Conservation (phyloP, 805 yeast genomes). For the Candida ortonii region DNA sequence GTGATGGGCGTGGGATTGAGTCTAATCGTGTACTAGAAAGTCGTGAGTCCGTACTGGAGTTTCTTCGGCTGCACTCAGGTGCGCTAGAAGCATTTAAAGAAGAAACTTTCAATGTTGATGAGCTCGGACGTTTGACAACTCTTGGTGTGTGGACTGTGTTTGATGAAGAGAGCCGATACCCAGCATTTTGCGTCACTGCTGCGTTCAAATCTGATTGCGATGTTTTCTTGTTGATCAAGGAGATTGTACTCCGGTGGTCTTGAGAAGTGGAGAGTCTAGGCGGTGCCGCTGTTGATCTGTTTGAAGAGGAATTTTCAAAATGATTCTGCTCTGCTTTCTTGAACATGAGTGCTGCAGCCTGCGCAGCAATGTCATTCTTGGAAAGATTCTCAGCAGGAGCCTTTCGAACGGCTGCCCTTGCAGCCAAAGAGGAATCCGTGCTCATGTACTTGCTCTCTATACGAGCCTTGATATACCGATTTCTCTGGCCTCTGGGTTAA, state of each 20-base stretch:
- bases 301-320: constrained; percentile 2
- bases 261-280: constrained; percentile 3
- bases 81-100: no score
- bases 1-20: no score
- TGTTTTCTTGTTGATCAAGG: constrained; percentile 1
- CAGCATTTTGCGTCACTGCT: no score
- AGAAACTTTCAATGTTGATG: no score
- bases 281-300: constrained; percentile 4
- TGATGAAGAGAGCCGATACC: constrained; percentile 1
- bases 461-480: no score
- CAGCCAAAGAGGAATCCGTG: constrained; percentile 13
- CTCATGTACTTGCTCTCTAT: constrained; percentile 4
- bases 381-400: constrained; percentile 10
- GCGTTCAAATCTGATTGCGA: constrained; percentile 5
- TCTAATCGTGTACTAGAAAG: no score
- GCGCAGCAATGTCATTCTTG: constrained; percentile 18
- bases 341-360: constrained; percentile 27
- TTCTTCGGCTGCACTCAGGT: no score
- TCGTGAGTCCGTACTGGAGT: no score
- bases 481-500: no score
- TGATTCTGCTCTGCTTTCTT: constrained; percentile 19
- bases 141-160: constrained; percentile 5
- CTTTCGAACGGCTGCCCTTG: constrained; percentile 14
- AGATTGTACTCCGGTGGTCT: constrained; percentile 1
- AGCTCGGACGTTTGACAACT: no score